These are phyloP conservation scores for Cadophora gregata DNA, from an alignment of 2,329 filamentous ascomycete species.

Conservation along the genomic window DNA sequence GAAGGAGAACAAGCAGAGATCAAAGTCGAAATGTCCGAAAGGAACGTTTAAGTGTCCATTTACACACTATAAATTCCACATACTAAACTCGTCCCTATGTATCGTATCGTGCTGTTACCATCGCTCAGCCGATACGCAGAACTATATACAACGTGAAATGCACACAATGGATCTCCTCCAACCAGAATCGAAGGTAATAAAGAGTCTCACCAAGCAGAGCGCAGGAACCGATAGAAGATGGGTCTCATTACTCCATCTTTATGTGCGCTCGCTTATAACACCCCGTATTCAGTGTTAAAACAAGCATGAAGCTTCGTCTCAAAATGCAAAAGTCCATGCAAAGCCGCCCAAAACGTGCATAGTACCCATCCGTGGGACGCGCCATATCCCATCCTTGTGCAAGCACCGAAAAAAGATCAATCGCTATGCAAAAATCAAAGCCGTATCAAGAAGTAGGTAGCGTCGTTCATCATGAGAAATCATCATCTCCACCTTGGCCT, in stretches of 20 bases:
- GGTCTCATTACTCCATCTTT: background rate
- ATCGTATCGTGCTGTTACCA: background rate
- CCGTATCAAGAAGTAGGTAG: conserved; percentile 9
- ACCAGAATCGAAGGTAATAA: conserved; percentile 5
- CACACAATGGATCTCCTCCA: background rate
- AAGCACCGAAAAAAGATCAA: conserved; percentile 13
- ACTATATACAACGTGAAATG: conserved; percentile 6
- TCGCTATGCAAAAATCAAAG: conserved; percentile 20
- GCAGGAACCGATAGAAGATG: background rate
- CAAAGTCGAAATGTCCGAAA: background rate
- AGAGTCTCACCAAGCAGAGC: too few relatives aligned
- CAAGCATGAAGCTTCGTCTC: background rate
- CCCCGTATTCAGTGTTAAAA: background rate
- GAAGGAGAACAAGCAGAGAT: background rate
- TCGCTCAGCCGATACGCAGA: conserved; percentile 1
- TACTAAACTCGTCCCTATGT: conserved; percentile 9
- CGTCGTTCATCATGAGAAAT: conserved; percentile 40
- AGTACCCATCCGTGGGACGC: background rate
- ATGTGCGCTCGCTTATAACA: background rate
- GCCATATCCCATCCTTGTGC: conserved; percentile 10
- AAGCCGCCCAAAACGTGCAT: background rate
- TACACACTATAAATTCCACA: conserved; percentile 16
- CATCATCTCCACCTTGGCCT: conserved; percentile 32
- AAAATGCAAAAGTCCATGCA: background rate
- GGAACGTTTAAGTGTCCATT: background rate